These are phyloP conservation scores for Erysimum cheiranthoides DNA, from an alignment of 345 rosid genomes.

Conservation along the genomic window DNA sequence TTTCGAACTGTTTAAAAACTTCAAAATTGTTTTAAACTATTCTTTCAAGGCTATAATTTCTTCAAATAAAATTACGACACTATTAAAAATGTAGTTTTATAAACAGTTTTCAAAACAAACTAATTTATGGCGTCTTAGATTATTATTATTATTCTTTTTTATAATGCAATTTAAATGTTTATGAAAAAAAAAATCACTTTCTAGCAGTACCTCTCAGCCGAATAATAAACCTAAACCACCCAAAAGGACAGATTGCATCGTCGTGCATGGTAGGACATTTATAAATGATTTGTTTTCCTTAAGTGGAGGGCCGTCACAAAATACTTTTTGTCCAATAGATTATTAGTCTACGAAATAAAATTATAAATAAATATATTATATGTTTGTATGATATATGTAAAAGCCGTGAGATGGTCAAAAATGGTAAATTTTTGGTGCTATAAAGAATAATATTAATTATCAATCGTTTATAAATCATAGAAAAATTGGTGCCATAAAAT, in stretches of 20 bases:
- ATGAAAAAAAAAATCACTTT: not conserved
- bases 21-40: not conserved
- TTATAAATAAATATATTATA: not conserved
- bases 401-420: constrained; percentile 8
- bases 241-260: constrained; percentile 23
- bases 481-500: not conserved
- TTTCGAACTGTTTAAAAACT: not conserved
- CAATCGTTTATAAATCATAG: not conserved
- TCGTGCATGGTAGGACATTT: constrained; percentile 37
- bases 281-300: constrained; percentile 22
- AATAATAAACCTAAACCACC: constrained; percentile 22
- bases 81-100: not conserved
- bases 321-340: constrained; percentile 14
- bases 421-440: not conserved
- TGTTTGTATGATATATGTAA: not conserved
- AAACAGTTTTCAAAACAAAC: not conserved
- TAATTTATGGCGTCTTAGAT: not conserved
- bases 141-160: not conserved
- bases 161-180: not conserved
- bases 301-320: constrained; percentile 26
- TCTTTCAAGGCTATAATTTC: not conserved
- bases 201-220: not conserved
- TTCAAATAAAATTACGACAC: not conserved
- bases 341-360: constrained; percentile 4
- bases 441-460: not conserved